These are phyloP conservation scores for Wickerhamomyces chaumierensis DNA, from an alignment of 805 yeast species.

Conservation along the genomic window DNA sequence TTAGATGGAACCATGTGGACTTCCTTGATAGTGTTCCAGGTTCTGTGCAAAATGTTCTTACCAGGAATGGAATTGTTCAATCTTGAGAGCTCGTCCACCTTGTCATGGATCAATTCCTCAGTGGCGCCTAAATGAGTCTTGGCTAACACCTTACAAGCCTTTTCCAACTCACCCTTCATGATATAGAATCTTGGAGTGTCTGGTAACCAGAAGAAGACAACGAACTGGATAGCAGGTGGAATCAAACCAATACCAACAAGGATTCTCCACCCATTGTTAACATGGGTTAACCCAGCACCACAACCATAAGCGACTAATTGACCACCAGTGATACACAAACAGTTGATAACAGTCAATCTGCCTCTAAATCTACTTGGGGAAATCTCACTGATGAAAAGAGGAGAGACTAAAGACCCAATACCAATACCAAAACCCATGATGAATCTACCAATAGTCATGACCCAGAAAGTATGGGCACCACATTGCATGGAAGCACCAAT, in stretches of 20 bases:
- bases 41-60: conserved; percentile 32
- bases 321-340: conserved; percentile 88
- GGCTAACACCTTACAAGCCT: conserved; percentile 56
- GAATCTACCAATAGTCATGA: conserved; percentile 85
- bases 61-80: conserved; percentile 37
- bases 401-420: conserved; percentile 88
- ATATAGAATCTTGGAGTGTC: conserved; percentile 91
- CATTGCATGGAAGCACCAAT: conserved; percentile 82
- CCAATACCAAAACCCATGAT: conserved; percentile 97
- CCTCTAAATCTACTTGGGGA: conserved; percentile 92
- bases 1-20: conserved; percentile 66
- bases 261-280: conserved; percentile 84
- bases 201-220: conserved; percentile 74
- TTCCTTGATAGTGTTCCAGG: conserved; percentile 50
- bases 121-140: conserved; percentile 55
- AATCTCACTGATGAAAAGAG: conserved; percentile 81
- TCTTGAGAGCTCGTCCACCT: conserved; percentile 53
- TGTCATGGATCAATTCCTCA: conserved; percentile 50
- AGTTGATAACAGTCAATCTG: conserved; percentile 77
- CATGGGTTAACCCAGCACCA: conserved; percentile 74
- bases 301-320: conserved; percentile 89
- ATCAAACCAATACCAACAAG: conserved; percentile 84
- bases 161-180: conserved; percentile 50
- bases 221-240: conserved; percentile 73
- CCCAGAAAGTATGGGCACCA: conserved; percentile 72